These are phyloP conservation scores for Backusella parvicylindrica DNA, from an alignment of 192 early-diverging fungal species.

Conservation along the genomic window DNA sequence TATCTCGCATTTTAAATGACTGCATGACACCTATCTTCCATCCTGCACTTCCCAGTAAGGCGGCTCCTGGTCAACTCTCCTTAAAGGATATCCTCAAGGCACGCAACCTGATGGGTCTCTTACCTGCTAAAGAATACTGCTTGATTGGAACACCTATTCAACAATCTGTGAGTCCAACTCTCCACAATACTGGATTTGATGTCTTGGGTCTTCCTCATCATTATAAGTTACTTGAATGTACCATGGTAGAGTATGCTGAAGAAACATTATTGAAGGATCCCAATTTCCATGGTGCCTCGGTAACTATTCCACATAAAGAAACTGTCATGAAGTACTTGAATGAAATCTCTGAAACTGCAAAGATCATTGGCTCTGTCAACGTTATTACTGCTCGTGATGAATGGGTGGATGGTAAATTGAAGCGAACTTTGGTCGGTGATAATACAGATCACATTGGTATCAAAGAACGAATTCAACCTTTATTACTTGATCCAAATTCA, in stretches of 20 bases:
- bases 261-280: constrained; percentile 40
- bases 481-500: constrained; percentile 27
- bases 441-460: constrained; percentile 98
- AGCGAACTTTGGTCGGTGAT: constrained; percentile 67
- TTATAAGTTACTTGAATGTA: constrained; percentile 74
- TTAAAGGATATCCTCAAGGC: constrained; percentile 74
- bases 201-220: constrained; percentile 79
- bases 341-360: constrained; percentile 70
- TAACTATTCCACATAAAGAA: constrained; percentile 95
- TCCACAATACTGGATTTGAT: constrained; percentile 93
- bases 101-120: constrained; percentile 63
- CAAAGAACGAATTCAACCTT: constrained; percentile 51
- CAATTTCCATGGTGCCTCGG: constrained; percentile 88
- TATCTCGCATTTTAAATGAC: constrained; percentile 87
- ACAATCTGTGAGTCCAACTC: constrained; percentile 81
- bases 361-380: constrained; percentile 91
- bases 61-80: constrained; percentile 93
- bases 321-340: constrained; percentile 73
- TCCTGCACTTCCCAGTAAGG: constrained; percentile 64
- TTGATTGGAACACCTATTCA: constrained; percentile 89
- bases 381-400: constrained; percentile 58
- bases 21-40: constrained; percentile 95
- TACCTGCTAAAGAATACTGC: constrained; percentile 67
- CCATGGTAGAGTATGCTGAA: constrained; percentile 55
- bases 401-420: constrained; percentile 21